Evolutionary conservation across 2,329 filamentous ascomycete species (phyloP), one percentile per base, ranked within the genome.

Genomic region (Trichoderma afroharzianum): DNA sequence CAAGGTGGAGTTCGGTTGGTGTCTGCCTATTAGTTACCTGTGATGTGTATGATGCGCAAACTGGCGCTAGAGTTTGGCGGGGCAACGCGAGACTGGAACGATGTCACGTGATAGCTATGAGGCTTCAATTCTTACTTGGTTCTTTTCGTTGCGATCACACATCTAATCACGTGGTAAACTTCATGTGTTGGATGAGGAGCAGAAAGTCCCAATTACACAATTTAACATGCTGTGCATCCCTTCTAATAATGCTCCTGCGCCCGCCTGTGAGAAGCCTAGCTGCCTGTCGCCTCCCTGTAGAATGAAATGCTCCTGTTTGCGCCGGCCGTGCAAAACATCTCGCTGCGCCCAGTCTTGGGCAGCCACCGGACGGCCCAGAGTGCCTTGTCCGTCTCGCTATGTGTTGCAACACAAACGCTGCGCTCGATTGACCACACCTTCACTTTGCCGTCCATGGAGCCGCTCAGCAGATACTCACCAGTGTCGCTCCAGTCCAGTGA

Each of bases 361-460:
- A 97, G 81, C 94, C 94, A 97, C 77, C 90, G 91, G 32, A 95
- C 93, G 69, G 90, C 89, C 92, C 95, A 98, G 3, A 98, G 79
- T 0, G 91, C 88, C 81, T 93, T 92, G 74, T 95, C 95, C 6
- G 93, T 94, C 83, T 98, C 95, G 71, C 92, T 95, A 79, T 97
- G 94, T 11, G 96, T 99, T 14, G 95, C 94, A 58, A 99, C 96
- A 79, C 96, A 98, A 5, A 87, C 86, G 71, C 90, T 88, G 39
- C 91, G 88, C 77, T 97, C 94, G 72, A 98, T 88, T 33, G 93
- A 95, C 96, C 96, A 99, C 33, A 98, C 93, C 82, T 97, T 98
- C 73, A 93, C 93, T 81, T 97, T 98, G 47, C 96, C 95, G 78
- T 98, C 95, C 80, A 97, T 94, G 1, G 92, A 90, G 62, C 94